phyloP scores from a whole-genome alignment of 2,329 filamentous ascomycete genomes.

The Stromatinia cepivora region DNA sequence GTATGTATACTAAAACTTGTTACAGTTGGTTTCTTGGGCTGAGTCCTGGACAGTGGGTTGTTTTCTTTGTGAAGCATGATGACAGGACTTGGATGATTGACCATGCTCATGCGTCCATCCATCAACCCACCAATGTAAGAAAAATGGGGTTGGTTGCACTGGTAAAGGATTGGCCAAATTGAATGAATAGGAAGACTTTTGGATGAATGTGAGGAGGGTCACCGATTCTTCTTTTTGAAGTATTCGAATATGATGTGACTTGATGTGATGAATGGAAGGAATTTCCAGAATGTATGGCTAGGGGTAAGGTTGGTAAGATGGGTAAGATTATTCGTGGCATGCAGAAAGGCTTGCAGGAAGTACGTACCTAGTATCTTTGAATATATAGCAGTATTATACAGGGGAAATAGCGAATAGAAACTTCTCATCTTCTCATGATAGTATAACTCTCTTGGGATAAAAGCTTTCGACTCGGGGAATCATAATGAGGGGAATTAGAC shows the following conservation, averaged over 20 bases:
- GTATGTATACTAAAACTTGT: neutral
- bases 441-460: neutral
- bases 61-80: slow-evolving; percentile 14
- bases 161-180: slow-evolving; percentile 9
- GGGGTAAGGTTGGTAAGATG: slow-evolving; percentile 6
- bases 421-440: neutral
- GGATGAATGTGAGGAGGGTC: slow-evolving; percentile 4
- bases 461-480: neutral
- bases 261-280: neutral
- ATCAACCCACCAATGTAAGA: neutral
- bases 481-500: neutral
- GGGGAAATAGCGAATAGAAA: neutral
- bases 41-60: neutral
- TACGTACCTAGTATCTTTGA: neutral
- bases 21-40: slow-evolving; percentile 3
- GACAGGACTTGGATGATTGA: slow-evolving; percentile 16
- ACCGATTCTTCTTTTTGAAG: neutral
- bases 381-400: neutral
- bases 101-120: slow-evolving; percentile 2
- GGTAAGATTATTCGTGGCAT: slow-evolving; percentile 12
- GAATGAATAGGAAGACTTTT: slow-evolving; percentile 1
- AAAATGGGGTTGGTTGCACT: slow-evolving; percentile 6
- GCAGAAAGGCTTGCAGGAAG: slow-evolving; percentile 6
- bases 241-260: neutral
- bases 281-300: neutral